These are phyloP conservation scores for Ciborinia camelliae DNA, from an alignment of 2,329 filamentous ascomycete species.

Conservation along the genomic window DNA sequence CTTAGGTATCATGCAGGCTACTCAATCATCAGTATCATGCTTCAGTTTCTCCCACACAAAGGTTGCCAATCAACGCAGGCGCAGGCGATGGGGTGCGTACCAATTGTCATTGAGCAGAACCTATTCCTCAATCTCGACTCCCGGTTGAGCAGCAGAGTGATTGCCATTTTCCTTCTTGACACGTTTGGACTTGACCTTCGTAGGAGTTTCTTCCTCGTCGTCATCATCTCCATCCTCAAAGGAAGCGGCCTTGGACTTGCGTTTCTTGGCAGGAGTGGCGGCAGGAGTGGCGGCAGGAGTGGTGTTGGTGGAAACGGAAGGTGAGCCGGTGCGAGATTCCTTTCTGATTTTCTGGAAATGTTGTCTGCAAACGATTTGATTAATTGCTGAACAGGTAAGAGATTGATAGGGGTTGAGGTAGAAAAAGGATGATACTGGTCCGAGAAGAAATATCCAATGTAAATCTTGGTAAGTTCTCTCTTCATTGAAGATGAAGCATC, in stretches of 20 bases:
- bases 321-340: conserved; percentile 11
- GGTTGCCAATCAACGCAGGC: neutral
- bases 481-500: neutral
- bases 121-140: neutral
- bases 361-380: conserved; percentile 28
- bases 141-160: neutral
- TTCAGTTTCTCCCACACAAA: too few relatives aligned
- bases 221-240: neutral
- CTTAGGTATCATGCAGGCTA: neutral
- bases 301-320: neutral
- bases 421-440: neutral
- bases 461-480: neutral
- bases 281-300: conserved; percentile 2
- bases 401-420: too few relatives aligned
- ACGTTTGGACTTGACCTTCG: conserved; percentile 16
- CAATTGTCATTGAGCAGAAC: neutral
- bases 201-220: conserved; percentile 14
- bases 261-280: conserved; percentile 4
- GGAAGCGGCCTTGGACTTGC: conserved; percentile 5
- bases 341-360: conserved; percentile 37
- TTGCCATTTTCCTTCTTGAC: neutral
- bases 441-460: neutral
- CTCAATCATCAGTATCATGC: neutral
- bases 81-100: neutral
- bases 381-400: neutral